These are phyloP conservation scores for Clavispora asparagi DNA, from an alignment of 805 yeast genomes.

Conservation along the genomic window DNA sequence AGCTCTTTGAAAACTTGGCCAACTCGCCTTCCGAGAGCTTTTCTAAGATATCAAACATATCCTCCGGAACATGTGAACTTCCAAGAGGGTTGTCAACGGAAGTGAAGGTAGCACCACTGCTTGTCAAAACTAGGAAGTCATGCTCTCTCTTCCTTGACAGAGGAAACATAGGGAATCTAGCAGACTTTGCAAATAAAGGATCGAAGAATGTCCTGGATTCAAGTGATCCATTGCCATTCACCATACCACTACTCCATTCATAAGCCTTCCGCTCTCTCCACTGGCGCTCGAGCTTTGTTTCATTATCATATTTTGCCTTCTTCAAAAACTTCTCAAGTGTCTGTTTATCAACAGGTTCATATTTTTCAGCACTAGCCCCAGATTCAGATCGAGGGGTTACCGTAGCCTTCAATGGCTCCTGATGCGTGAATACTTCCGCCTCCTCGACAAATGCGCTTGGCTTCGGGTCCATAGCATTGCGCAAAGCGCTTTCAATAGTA, in stretches of 20 bases:
- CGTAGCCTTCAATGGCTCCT: background rate
- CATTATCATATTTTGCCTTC: conserved; percentile 37
- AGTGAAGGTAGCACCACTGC: conserved; percentile 30
- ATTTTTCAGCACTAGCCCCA: background rate
- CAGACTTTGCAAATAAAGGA: conserved; percentile 19
- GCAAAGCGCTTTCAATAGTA: conserved; percentile 30
- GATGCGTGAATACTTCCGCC: background rate
- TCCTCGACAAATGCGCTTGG: background rate
- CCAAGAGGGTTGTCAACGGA: conserved; percentile 38
- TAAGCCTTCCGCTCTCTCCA: conserved; percentile 47
- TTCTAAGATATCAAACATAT: conserved; percentile 36
- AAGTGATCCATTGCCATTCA: conserved; percentile 33
- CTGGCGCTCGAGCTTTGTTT: conserved; percentile 35
- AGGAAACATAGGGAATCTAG: conserved; percentile 13
- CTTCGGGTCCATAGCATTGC: background rate
- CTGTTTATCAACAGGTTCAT: conserved; percentile 7
- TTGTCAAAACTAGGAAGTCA: conserved; percentile 27
- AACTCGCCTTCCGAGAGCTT: conserved; percentile 32
- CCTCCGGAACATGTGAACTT: conserved; percentile 29
- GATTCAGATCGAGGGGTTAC: background rate
- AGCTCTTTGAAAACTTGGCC: conserved; percentile 24
- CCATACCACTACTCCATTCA: conserved; percentile 43
- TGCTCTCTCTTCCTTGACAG: background rate
- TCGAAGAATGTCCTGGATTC: conserved; percentile 41
- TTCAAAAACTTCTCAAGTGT: conserved; percentile 38